Evolutionary conservation across 202 grass and related monocot genomes (phyloP), one percentile per base, ranked within the genome.

Genomic region (Elaeis oleifera): DNA sequence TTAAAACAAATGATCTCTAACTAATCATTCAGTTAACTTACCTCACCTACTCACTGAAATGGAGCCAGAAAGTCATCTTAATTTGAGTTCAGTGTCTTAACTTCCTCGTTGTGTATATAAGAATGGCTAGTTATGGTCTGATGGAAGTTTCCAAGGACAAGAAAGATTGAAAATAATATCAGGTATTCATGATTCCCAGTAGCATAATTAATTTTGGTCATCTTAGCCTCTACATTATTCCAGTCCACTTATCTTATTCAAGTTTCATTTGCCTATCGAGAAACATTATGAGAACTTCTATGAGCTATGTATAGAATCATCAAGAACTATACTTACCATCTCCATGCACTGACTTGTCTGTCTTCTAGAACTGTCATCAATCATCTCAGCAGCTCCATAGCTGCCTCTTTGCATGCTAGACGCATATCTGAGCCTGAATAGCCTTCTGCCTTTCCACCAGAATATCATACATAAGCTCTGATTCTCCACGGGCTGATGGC

Each of bases 391-490:
- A 87, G 87, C 49, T 97, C 84, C 92, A 97, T 97, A 63, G 87
- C 92, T 21, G 92, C 82, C 66, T 97, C 87, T 83, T 97, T 91
- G 77, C 92, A 97, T 20, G 89, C 80, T 36, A 97, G 67, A 49
- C 74, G 84, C 50, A 97, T 89, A 80, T 97, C 92, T 71, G 92
- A 97, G 22, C 87, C 92, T 2, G 87, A 97, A 83, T 86, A 97
- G 62, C 87, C 87, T 91, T 89, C 87, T 53, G 79, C 85, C 66
- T 89, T 32, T 81, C 87, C 56, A 91, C 77, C 50, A 91, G 84
- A 79, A 81, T 17, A 58, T 89, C 74, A 68, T 86, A 89, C 0
- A 81, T 76, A 51, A 89, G 77, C 64, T 79, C 79, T 60, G 74
- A 79, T 70, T 54, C 71, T 49, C 59, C 76, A 58, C 77, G 54